phyloP scores from a whole-genome alignment of 768 basidiomycete species.

The Trametes elegans region DNA sequence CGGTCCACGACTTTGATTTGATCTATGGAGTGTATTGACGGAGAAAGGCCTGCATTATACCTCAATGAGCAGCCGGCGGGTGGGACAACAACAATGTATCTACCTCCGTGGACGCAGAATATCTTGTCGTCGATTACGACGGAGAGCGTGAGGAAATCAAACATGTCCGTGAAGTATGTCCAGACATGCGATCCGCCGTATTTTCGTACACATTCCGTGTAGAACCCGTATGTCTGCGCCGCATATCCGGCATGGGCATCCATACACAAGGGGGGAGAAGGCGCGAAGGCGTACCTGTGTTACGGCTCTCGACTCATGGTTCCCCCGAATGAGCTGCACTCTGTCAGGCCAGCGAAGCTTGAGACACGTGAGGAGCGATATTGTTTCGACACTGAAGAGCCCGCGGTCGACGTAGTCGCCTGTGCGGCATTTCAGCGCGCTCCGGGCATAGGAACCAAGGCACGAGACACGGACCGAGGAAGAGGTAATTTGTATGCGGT shows the following conservation, averaged over 20 bases:
- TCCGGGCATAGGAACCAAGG: background rate
- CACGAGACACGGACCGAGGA: slow-evolving; percentile 68
- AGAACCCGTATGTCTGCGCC: slow-evolving; percentile 93
- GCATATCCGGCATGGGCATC: slow-evolving; percentile 29
- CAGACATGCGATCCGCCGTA: slow-evolving; percentile 95
- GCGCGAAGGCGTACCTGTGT: slow-evolving; percentile 77
- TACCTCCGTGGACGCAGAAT: slow-evolving; percentile 98
- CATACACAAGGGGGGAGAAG: background rate
- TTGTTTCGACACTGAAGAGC: slow-evolving; percentile 97
- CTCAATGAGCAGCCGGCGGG: background rate
- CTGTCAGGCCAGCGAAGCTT: slow-evolving; percentile 96
- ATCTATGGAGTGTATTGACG: slow-evolving; percentile 98
- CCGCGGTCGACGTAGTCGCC: slow-evolving; percentile 99
- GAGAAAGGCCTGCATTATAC: slow-evolving; percentile 72
- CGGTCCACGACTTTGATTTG: slow-evolving; percentile 99
- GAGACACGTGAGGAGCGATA: slow-evolving; percentile 93
- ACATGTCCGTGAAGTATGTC: slow-evolving; percentile 99
- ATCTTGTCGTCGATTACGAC: slow-evolving; percentile 99
- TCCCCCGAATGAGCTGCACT: slow-evolving; percentile 94
- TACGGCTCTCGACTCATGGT: slow-evolving; percentile 96
- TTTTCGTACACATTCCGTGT: slow-evolving; percentile 96
- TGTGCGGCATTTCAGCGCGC: slow-evolving; percentile 34
- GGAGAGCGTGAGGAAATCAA: slow-evolving; percentile 95
- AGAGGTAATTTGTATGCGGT: slow-evolving; percentile 96
- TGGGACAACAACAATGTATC: slow-evolving; percentile 25